Conservation (phyloP, 106 monocot genomes). For the Acorus calamus region DNA sequence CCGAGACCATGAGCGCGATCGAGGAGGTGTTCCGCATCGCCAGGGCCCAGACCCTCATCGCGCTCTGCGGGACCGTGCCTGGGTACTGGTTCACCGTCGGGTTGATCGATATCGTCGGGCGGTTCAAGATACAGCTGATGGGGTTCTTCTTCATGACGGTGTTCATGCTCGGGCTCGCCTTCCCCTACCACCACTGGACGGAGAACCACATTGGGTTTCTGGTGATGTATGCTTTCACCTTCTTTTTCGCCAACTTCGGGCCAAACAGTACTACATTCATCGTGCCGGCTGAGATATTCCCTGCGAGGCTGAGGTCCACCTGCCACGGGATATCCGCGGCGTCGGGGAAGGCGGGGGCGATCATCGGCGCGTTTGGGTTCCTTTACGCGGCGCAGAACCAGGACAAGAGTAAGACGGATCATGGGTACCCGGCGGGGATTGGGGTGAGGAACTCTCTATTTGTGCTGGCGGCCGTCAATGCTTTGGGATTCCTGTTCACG, state of each 20-base stretch:
- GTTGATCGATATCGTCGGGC: constrained; percentile 59
- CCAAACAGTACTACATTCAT: constrained; percentile 79
- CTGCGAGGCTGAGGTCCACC: constrained; percentile 64
- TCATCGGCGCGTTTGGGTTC: constrained; percentile 40
- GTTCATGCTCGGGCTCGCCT: constrained; percentile 63
- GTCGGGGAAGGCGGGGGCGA: constrained; percentile 46
- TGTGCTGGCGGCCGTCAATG: constrained; percentile 35
- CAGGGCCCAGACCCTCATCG: constrained; percentile 57
- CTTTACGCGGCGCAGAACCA: constrained; percentile 42
- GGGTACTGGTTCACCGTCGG: constrained; percentile 81
- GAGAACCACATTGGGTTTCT: constrained; percentile 56
- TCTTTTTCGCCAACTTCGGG: constrained; percentile 89
- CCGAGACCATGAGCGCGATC: constrained; percentile 69
- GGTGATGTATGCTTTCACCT: constrained; percentile 63
- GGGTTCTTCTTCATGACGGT: constrained; percentile 54
- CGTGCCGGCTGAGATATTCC: constrained; percentile 80
- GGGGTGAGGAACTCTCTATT: constrained; percentile 51
- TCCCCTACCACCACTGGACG: constrained; percentile 66
- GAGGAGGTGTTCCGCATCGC: constrained; percentile 62
- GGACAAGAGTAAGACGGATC: constrained; percentile 28
- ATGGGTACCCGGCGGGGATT: constrained; percentile 41
- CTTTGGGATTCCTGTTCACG: constrained; percentile 29
- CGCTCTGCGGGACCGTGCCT: constrained; percentile 72
- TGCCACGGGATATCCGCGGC: constrained; percentile 84
- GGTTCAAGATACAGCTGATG: constrained; percentile 50